Conservation (phyloP, 306 rosid genomes). For the Vigna nakashimae region DNA sequence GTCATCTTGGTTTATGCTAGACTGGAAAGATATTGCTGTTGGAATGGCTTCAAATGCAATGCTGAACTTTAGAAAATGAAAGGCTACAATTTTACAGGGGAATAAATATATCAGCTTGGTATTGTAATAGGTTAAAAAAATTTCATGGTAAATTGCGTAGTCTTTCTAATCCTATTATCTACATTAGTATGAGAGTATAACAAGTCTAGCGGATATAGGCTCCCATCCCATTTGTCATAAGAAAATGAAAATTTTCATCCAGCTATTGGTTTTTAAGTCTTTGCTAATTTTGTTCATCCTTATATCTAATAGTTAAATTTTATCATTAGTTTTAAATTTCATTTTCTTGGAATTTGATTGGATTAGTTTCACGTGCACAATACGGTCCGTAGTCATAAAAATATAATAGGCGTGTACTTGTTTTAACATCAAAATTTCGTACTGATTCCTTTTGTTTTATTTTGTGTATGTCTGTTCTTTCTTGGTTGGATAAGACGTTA, state of each 20-base stretch:
- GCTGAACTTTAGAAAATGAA: slow-evolving; percentile 17
- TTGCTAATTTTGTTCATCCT: slow-evolving; percentile 1
- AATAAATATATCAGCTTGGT: slow-evolving; percentile 6
- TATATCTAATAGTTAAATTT: background rate
- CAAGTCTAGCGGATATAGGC: slow-evolving; percentile 4
- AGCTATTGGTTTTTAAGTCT: slow-evolving; percentile 12
- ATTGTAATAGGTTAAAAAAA: slow-evolving; percentile 11
- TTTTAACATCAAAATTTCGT: slow-evolving; percentile 16
- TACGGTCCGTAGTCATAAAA: slow-evolving; percentile 3
- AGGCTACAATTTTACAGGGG: background rate
- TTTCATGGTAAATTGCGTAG: background rate
- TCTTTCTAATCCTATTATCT: background rate
- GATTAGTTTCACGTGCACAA: background rate
- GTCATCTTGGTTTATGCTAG: slow-evolving; percentile 25
- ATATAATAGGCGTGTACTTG: background rate
- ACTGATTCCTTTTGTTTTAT: background rate
- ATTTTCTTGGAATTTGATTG: slow-evolving; percentile 29
- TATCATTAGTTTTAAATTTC: background rate
- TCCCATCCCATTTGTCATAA: slow-evolving; percentile 6
- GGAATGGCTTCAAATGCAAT: slow-evolving; percentile 8
- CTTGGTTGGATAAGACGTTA: slow-evolving; percentile 23
- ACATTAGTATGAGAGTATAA: slow-evolving; percentile 1
- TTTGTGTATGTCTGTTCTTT: slow-evolving; percentile 27
- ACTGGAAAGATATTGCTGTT: slow-evolving; percentile 2
- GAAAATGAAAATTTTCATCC: slow-evolving; percentile 20